phyloP scores from a whole-genome alignment of 2,329 filamentous ascomycete genomes.

The Botrytis hyacinthi region DNA sequence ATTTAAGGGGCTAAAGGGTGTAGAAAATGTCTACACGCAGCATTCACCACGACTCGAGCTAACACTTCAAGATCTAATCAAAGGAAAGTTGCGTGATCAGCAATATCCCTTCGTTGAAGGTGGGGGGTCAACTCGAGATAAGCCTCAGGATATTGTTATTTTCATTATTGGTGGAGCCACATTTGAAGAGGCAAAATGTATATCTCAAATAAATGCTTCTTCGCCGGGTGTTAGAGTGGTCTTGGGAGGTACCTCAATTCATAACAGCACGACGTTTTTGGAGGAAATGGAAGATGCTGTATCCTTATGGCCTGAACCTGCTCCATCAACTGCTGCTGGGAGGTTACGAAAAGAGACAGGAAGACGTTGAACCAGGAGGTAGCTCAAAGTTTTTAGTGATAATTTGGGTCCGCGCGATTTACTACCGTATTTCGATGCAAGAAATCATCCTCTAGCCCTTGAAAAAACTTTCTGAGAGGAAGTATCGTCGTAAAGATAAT shows the following conservation, averaged over 20 bases:
- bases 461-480: neutral
- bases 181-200: slow-evolving; percentile 95
- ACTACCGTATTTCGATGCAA: neutral
- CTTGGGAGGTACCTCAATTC: slow-evolving; percentile 80
- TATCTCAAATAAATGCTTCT: slow-evolving; percentile 90
- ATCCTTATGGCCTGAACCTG: slow-evolving; percentile 74
- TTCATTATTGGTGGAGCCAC: slow-evolving; percentile 93
- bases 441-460: neutral
- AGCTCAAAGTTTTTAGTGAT: neutral
- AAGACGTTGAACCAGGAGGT: slow-evolving; percentile 27
- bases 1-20: slow-evolving; percentile 92
- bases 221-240: slow-evolving; percentile 87
- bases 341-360: slow-evolving; percentile 39
- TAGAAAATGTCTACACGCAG: slow-evolving; percentile 98
- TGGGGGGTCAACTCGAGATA: slow-evolving; percentile 81
- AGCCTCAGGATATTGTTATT: slow-evolving; percentile 92
- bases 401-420: neutral
- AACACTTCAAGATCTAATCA: slow-evolving; percentile 89
- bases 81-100: slow-evolving; percentile 80
- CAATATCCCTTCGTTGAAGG: slow-evolving; percentile 94
- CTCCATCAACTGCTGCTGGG: slow-evolving; percentile 39
- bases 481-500: neutral
- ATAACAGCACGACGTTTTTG: slow-evolving; percentile 84
- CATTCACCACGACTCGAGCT: slow-evolving; percentile 85
- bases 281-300: slow-evolving; percentile 92